Evolutionary conservation across 306 rosid genomes (phyloP).

Genomic region (Fragaria vesca): DNA sequence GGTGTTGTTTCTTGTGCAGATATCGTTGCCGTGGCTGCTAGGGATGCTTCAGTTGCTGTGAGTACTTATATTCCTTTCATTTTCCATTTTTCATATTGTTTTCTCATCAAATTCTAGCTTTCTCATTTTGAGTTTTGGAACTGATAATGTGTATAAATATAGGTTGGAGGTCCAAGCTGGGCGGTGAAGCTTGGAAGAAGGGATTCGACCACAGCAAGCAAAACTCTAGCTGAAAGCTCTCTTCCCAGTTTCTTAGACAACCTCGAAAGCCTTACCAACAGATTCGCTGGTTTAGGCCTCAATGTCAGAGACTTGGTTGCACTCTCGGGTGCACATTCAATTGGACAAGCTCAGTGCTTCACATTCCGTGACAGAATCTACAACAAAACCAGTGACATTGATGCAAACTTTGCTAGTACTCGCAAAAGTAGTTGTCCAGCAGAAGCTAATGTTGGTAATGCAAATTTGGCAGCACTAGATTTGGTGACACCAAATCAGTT

Average conservation of each 20-base stretch:
- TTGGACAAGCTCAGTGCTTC: constrained; percentile 50
- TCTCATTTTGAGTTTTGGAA: not conserved
- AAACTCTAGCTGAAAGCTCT: constrained; percentile 18
- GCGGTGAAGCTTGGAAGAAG: constrained; percentile 41
- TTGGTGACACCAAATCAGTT: constrained; percentile 59
- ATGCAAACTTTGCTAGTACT: constrained; percentile 45
- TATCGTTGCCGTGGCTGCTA: constrained; percentile 53
- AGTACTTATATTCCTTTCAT: not conserved
- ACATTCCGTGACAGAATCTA: constrained; percentile 50
- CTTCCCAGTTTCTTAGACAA: constrained; percentile 34
- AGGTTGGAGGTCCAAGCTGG: constrained; percentile 52
- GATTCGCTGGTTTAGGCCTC: constrained; percentile 29
- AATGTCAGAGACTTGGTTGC: constrained; percentile 41
- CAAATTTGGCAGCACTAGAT: constrained; percentile 46
- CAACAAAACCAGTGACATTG: constrained; percentile 40
- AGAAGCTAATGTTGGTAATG: constrained; percentile 1
- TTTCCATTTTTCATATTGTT: not conserved
- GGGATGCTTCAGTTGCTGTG: constrained; percentile 59
- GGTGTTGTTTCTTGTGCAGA: constrained; percentile 45
- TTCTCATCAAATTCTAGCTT: not conserved
- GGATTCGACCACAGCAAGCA: constrained; percentile 33
- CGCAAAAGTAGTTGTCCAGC: constrained; percentile 43
- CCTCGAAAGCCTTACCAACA: constrained; percentile 7
- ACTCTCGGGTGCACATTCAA: constrained; percentile 45
- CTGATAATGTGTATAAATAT: not conserved